Base-by-base conservation (phyloP, 208 protist species). In the Crithidia mellificae region DNA sequence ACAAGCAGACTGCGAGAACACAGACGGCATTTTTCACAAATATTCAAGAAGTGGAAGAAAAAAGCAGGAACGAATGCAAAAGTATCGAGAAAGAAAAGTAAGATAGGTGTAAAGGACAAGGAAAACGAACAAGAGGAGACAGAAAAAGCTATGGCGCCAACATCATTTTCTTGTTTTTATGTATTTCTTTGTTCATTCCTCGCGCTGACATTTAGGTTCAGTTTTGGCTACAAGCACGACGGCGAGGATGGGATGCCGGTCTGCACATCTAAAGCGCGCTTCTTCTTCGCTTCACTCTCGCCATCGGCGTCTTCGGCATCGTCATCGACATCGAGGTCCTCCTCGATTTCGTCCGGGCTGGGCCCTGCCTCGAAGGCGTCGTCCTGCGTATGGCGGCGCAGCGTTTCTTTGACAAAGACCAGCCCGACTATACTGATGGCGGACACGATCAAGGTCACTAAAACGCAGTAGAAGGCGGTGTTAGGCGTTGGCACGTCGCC, bases 381-480 rank as follows among this genome's bases (percentile, higher is more conserved):
- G 27, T 73, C 71, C 22, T 63, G 25, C 2, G n/a, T 38, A 9
- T 76, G 58, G 1, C 63, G 66, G 22, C 44, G 64, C 32, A 77
- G 57, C 32, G 71, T 63, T 38, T 86, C 72, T 58, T 73, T 64
- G 1, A 81, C 71, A 24, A 80, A 80, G 22, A 63, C 27, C 15
- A 86, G 52, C 0, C 64, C 56, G 4, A 61, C 52, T 5, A 69
- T 8, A 52, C 68, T 54, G 5, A 72, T 6, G 2, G 50, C 67
- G 14, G 43, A 63, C 14, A 64, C 47, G 22, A 68, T 39, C n/a
- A 80, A 14, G 11, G 74, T 68, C 20, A 86, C 54, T 9, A 83
- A 19, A 5, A 82, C 2, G 47, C 74, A 69, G 29, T 68, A 71
- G 51, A 85, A 77, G 41, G 44, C 63, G 22, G 38, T 69, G 30